Percentiles rank a stretch among this genome's conserved stretches.
Evolutionary conservation across 371 early-diverging fungal genomes (phyloP).

Genomic region (Entomophthora muscae): DNA sequence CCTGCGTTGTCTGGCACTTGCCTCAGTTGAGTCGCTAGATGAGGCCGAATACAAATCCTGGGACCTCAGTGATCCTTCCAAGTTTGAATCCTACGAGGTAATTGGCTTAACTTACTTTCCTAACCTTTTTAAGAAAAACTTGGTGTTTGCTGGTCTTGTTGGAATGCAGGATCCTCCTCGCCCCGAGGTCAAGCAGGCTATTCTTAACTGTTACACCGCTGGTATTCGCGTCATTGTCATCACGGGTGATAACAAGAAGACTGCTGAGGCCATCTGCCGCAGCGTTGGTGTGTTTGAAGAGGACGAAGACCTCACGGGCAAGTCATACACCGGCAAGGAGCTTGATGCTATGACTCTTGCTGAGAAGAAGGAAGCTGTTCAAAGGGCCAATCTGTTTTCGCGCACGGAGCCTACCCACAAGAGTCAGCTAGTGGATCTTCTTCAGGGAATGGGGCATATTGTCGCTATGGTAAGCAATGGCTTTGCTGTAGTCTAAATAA

Average conservation of each 20-base stretch:
- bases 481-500: slow-evolving; percentile 4
- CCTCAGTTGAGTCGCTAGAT: slow-evolving; percentile 48
- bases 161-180: slow-evolving; percentile 97
- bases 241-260: slow-evolving; percentile 94
- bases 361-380: slow-evolving; percentile 54
- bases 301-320: slow-evolving; percentile 45
- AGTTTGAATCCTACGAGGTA: slow-evolving; percentile 45
- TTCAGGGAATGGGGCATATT: slow-evolving; percentile 69
- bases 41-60: slow-evolving; percentile 19
- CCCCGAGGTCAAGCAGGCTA: slow-evolving; percentile 71
- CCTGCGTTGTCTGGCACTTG: slow-evolving; percentile 78
- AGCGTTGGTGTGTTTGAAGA: slow-evolving; percentile 77
- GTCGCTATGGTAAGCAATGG: slow-evolving; percentile 64
- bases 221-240: slow-evolving; percentile 96
- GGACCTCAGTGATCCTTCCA: slow-evolving; percentile 36
- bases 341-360: slow-evolving; percentile 58
- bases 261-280: slow-evolving; percentile 88
- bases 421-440: slow-evolving; percentile 71
- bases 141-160: slow-evolving; percentile 85
- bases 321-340: slow-evolving; percentile 84
- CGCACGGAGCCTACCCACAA: slow-evolving; percentile 93
- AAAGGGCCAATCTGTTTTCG: slow-evolving; percentile 69
- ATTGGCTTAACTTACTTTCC: neutral
- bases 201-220: slow-evolving; percentile 69
- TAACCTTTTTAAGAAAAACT: slow-evolving; percentile 18